Conservation (phyloP, 257 asterid species). For the Solanum gracilifrons region DNA sequence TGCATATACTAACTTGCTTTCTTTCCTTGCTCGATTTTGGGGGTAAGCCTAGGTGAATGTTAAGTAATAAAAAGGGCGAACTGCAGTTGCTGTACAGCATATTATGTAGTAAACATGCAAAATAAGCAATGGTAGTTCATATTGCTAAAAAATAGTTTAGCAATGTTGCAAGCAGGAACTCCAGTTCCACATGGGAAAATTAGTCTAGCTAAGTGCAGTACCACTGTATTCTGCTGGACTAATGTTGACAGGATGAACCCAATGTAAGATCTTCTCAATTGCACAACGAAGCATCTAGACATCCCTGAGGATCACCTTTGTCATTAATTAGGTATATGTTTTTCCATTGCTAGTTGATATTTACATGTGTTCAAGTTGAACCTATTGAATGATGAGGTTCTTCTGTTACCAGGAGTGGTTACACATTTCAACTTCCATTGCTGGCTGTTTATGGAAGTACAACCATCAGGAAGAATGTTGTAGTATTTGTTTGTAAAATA, state of each 20-base stretch:
- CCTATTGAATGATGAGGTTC: neutral
- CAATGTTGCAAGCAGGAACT: neutral
- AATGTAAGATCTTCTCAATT: slow-evolving; percentile 67
- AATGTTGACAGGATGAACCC: slow-evolving; percentile 63
- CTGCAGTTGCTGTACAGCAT: neutral
- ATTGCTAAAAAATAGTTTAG: neutral
- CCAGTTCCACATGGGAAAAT: neutral
- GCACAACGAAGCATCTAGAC: slow-evolving; percentile 78
- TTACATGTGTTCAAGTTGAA: neutral
- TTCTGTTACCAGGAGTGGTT: neutral
- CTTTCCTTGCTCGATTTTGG: neutral
- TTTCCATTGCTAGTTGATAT: neutral
- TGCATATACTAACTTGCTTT: neutral
- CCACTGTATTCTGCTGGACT: neutral
- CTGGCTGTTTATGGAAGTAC: neutral
- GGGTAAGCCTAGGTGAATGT: neutral
- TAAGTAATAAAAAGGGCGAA: neutral
- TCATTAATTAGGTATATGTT: slow-evolving; percentile 6
- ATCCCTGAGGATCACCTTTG: slow-evolving; percentile 37
- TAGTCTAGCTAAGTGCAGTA: neutral
- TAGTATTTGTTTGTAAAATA: slow-evolving; percentile 4
- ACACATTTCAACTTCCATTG: neutral
- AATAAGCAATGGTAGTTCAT: neutral
- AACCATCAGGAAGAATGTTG: neutral
- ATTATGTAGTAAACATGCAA: neutral